A percentile compares a stretch with the other conserved stretches of the same genome.
Conservation (phyloP, 106 monocot species). For the Allium cepa region DNA sequence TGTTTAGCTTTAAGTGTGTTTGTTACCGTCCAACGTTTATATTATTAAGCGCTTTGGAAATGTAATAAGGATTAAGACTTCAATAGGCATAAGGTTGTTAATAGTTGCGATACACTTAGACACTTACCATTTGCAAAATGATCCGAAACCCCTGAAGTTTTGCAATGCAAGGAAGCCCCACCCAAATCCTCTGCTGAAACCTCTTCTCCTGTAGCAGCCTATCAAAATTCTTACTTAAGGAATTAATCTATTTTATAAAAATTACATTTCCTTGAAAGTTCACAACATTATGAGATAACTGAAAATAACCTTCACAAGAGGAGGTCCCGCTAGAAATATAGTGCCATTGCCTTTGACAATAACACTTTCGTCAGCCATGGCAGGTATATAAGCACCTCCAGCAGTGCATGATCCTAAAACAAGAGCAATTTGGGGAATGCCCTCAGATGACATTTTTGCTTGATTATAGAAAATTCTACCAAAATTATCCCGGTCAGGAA, state of each 20-base stretch:
- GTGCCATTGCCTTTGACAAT: conserved; percentile 98
- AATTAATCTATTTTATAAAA: conserved; percentile 37
- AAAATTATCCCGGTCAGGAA: conserved; percentile 98
- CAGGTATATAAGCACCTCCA: conserved; percentile 99
- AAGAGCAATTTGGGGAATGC: conserved; percentile 94
- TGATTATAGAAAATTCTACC: conserved; percentile 99
- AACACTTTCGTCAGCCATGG: conserved; percentile 99
- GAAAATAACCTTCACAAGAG: conserved; percentile 92
- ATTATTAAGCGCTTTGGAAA: too few relatives aligned
- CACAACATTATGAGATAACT: conserved; percentile 3
- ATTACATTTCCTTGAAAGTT: conserved; percentile 12
- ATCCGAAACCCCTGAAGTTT: conserved; percentile 94
- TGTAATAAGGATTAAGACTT: too few relatives aligned
- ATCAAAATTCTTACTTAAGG: conserved; percentile 53
- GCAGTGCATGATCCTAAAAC: conserved; percentile 98
- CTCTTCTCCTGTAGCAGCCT: conserved; percentile 99
- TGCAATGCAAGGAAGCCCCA: conserved; percentile 94
- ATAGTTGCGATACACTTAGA: too few relatives aligned
- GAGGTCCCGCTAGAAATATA: conserved; percentile 97
- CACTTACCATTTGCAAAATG: conserved; percentile 86
- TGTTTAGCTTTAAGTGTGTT: too few relatives aligned
- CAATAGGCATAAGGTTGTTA: too few relatives aligned
- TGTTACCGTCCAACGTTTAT: too few relatives aligned
- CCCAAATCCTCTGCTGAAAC: conserved; percentile 98
- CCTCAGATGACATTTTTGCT: conserved; percentile 88